Evolutionary conservation across 495 filamentous ascomycete genomes (phyloP).

Genomic region (Aspergillus egyptiacus): DNA sequence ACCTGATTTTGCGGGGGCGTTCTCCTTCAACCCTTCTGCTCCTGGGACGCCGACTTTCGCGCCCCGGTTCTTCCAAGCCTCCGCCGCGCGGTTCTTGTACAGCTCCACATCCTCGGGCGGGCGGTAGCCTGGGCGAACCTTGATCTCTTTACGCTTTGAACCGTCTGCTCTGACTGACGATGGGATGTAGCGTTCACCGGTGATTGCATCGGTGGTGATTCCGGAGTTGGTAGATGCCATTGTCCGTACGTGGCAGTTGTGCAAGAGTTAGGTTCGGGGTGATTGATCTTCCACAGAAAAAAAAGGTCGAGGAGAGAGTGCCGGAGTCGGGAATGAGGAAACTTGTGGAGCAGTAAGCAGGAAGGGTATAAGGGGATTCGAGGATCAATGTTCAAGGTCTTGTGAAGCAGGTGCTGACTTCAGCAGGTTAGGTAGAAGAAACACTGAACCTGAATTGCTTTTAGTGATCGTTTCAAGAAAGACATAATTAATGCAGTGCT

Average conservation of each 20-base stretch:
- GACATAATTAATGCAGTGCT: background rate
- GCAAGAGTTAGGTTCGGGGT: background rate
- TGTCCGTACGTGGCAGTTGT: background rate
- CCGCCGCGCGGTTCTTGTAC: slow-evolving; percentile 89
- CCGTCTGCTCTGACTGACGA: slow-evolving; percentile 82
- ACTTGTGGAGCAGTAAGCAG: too few species aligned
- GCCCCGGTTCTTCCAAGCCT: slow-evolving; percentile 76
- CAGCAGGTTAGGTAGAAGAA: background rate
- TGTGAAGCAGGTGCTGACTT: background rate
- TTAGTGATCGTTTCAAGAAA: background rate
- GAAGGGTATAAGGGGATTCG: background rate
- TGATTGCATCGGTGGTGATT: slow-evolving; percentile 63
- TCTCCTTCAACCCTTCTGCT: slow-evolving; percentile 54
- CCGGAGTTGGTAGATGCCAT: slow-evolving; percentile 50
- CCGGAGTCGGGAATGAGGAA: too few species aligned
- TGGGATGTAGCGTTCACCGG: slow-evolving; percentile 83
- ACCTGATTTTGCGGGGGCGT: slow-evolving; percentile 40
- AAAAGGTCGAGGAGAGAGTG: background rate
- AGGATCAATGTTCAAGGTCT: background rate
- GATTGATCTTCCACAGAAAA: background rate
- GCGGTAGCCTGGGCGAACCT: slow-evolving; percentile 84
- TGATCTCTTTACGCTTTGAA: slow-evolving; percentile 82
- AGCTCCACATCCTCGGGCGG: slow-evolving; percentile 95
- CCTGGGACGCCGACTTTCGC: slow-evolving; percentile 71
- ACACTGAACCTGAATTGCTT: too few species aligned